Percentiles rank a stretch among this genome's conserved stretches.
Evolutionary conservation across 495 filamentous ascomycete genomes (phyloP).

Genomic region (Penicillium fimorum): DNA sequence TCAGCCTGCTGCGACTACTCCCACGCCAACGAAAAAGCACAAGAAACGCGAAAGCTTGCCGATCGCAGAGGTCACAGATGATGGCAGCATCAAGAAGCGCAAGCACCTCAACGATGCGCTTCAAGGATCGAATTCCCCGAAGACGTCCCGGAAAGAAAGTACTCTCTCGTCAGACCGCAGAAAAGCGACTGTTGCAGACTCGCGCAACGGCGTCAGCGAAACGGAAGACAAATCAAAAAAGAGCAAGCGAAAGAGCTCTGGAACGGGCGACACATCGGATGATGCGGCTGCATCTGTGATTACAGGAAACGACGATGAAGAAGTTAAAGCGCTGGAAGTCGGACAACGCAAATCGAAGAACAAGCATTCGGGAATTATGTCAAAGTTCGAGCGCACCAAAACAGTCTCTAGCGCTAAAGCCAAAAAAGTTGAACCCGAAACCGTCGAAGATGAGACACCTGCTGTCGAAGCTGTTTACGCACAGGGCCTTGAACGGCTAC

Average conservation of each 20-base stretch:
- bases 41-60: conserved; percentile 34
- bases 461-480: conserved; percentile 46
- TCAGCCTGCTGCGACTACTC: conserved; percentile 31
- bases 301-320: conserved; percentile 9
- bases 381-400: conserved; percentile 47
- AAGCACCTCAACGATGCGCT: conserved; percentile 20
- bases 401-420: conserved; percentile 31
- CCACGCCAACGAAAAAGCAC: conserved; percentile 40
- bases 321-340: conserved; percentile 7
- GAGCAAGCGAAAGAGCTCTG: conserved; percentile 28
- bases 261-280: conserved; percentile 13
- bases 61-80: conserved; percentile 10
- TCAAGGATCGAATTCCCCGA: conserved; percentile 22
- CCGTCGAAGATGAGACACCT: conserved; percentile 22
- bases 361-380: conserved; percentile 44
- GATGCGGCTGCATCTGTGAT: conserved; percentile 23
- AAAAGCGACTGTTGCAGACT: conserved; percentile 25
- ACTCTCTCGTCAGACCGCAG: conserved; percentile 27
- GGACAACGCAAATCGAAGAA: conserved; percentile 25
- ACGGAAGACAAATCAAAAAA: conserved; percentile 33
- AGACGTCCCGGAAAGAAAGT: conserved; percentile 29
- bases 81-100: conserved; percentile 28
- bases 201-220: conserved; percentile 17
- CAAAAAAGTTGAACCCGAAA: conserved; percentile 23
- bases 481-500: conserved; percentile 71